Evolutionary conservation across 306 rosid genomes (phyloP).

Genomic region (Quercus glauca): DNA sequence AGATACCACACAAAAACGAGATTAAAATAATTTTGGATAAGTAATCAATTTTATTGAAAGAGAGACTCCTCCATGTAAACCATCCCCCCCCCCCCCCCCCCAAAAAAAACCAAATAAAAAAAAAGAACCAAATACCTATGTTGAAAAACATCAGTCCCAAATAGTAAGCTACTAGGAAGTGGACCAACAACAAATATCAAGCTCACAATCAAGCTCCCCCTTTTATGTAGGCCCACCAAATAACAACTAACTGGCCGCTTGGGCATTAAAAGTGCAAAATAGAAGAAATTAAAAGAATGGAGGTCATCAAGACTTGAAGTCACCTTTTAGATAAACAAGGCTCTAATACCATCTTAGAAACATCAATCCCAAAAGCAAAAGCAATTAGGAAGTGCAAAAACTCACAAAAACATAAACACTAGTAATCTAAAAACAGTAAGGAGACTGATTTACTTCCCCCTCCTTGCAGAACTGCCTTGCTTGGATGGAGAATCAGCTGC

Average conservation of each 20-base stretch:
- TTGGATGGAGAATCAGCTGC: background rate
- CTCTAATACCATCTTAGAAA: background rate
- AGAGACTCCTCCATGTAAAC: too few relatives aligned
- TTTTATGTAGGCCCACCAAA: background rate
- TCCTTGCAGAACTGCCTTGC: background rate
- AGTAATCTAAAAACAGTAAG: background rate
- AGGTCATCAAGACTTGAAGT: background rate
- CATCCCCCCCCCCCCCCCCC: background rate
- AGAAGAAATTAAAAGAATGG: background rate
- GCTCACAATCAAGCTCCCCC: background rate
- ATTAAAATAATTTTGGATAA: background rate
- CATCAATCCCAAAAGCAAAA: background rate
- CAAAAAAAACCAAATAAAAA: too few relatives aligned
- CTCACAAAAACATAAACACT: background rate
- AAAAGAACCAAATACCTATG: background rate
- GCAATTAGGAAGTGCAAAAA: background rate
- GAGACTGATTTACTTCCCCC: background rate
- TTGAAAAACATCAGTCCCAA: background rate
- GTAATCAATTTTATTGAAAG: too few relatives aligned
- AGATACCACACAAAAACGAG: background rate
- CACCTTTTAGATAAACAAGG: background rate
- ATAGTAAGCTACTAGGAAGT: background rate
- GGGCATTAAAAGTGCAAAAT: background rate
- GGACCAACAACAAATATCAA: background rate
- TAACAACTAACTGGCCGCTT: background rate